Evolutionary conservation across 768 basidiomycete species (phyloP).

Genomic region (Boletus coccyginus): DNA sequence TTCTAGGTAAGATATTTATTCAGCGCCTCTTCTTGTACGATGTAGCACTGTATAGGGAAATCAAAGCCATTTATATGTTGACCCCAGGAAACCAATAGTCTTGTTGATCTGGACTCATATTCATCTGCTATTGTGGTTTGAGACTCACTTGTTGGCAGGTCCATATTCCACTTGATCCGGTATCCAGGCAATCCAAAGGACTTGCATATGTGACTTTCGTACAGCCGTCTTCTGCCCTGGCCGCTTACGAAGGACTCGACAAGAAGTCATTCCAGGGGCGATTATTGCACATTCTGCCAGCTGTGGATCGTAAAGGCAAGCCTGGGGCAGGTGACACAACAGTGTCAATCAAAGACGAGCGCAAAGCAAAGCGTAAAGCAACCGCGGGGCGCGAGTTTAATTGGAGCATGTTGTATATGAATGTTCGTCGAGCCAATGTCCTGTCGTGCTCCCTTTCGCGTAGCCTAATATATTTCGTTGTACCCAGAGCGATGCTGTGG

Average conservation of each 20-base stretch:
- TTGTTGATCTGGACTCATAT: constrained; percentile 39
- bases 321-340: constrained; percentile 40
- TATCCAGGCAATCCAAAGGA: constrained; percentile 52
- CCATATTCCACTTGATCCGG: constrained; percentile 53
- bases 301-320: constrained; percentile 62
- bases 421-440: constrained; percentile 58
- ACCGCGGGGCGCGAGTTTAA: constrained; percentile 78
- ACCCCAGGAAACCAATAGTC: constrained; percentile 56
- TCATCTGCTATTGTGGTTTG: not conserved
- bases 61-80: constrained; percentile 49
- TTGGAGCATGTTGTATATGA: constrained; percentile 96
- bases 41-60: constrained; percentile 44
- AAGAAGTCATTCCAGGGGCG: constrained; percentile 88
- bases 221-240: constrained; percentile 47
- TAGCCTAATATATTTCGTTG: constrained; percentile 20
- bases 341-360: constrained; percentile 57
- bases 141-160: constrained; percentile 35
- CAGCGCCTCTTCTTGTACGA: not conserved
- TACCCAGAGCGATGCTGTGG: constrained; percentile 88
- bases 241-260: constrained; percentile 78
- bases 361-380: constrained; percentile 58
- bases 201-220: constrained; percentile 59
- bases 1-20: constrained; percentile 12
- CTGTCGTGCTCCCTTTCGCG: constrained; percentile 15
- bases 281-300: constrained; percentile 85